phyloP scores from a whole-genome alignment of 2,329 filamentous ascomycete genomes.

The Colletotrichum noveboracense region DNA sequence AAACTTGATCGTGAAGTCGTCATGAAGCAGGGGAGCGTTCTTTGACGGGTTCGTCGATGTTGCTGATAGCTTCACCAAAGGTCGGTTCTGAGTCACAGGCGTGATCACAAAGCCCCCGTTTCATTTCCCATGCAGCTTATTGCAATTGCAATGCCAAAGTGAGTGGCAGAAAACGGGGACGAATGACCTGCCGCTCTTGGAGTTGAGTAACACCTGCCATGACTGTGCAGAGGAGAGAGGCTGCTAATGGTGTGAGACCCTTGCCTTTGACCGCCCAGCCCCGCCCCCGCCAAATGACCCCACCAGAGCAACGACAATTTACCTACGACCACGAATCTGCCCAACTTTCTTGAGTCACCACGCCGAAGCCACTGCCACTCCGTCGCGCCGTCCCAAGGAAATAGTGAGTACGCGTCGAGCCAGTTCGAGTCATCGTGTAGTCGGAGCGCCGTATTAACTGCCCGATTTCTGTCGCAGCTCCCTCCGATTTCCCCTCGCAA shows the following conservation, averaged over 20 bases:
- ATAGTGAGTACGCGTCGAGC: not conserved
- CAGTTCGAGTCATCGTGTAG: not conserved
- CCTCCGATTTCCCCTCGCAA: not conserved
- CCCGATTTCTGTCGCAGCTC: not conserved
- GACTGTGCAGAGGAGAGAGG: not conserved
- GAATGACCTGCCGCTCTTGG: not conserved
- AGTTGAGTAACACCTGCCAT: not conserved
- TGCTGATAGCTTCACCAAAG: not conserved
- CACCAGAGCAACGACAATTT: slow-evolving; percentile 21
- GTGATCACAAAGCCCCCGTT: not conserved
- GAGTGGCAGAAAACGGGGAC: not conserved
- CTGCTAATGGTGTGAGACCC: not conserved
- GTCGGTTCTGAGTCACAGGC: not conserved
- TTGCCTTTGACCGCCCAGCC: slow-evolving; percentile 20
- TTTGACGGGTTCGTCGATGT: not conserved
- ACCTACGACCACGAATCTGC: not conserved
- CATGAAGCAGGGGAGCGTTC: not conserved
- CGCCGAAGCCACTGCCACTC: not conserved
- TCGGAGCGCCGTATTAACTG: not conserved
- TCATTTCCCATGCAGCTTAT: not conserved
- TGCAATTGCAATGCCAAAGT: not conserved
- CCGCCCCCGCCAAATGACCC: slow-evolving; percentile 22
- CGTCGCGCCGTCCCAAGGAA: not conserved
- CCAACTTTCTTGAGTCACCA: slow-evolving; percentile 18
- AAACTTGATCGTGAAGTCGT: not conserved